A percentile compares a stretch with the other conserved stretches of the same genome.
These are phyloP conservation scores for Colletotrichum filicis DNA, from an alignment of 2,329 filamentous ascomycete genomes.

Conservation along the genomic window DNA sequence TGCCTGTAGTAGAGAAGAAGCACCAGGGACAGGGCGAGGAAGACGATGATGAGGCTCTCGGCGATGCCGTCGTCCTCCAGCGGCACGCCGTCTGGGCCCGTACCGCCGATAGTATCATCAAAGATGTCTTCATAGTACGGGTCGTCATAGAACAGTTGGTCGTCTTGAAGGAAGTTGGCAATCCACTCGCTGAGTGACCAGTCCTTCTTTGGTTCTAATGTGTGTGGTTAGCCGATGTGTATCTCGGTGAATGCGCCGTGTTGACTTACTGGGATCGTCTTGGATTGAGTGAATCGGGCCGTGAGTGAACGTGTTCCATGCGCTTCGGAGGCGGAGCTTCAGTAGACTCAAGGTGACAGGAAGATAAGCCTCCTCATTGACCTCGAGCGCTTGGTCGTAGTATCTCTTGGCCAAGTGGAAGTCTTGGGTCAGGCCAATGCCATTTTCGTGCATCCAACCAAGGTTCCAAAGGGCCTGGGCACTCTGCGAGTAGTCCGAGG, in stretches of 20 bases:
- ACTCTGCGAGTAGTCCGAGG: slow-evolving; percentile 90
- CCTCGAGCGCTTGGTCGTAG: slow-evolving; percentile 92
- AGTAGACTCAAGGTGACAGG: slow-evolving; percentile 90
- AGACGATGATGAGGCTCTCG: slow-evolving; percentile 87
- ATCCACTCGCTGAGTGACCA: slow-evolving; percentile 90
- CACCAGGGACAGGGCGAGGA: slow-evolving; percentile 77
- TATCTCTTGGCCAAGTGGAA: slow-evolving; percentile 97
- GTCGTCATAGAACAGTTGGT: slow-evolving; percentile 72
- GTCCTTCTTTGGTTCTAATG: slow-evolving; percentile 73
- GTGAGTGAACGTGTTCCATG: slow-evolving; percentile 93
- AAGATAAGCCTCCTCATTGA: slow-evolving; percentile 92
- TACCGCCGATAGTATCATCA: slow-evolving; percentile 66
- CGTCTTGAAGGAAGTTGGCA: slow-evolving; percentile 81
- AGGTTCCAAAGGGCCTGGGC: slow-evolving; percentile 97
- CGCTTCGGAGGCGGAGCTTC: slow-evolving; percentile 85
- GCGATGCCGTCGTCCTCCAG: slow-evolving; percentile 81
- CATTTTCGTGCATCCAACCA: slow-evolving; percentile 99
- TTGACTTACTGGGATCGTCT: slow-evolving; percentile 80
- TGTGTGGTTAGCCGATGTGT: slow-evolving; percentile 41
- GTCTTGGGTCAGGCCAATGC: slow-evolving; percentile 90
- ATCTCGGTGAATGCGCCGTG: background rate
- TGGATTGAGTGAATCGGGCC: slow-evolving; percentile 93
- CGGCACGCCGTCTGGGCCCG: slow-evolving; percentile 62
- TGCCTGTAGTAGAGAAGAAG: slow-evolving; percentile 86
- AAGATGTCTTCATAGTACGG: slow-evolving; percentile 65